A percentile compares a stretch with the other conserved stretches of the same genome.
phyloP scores from a whole-genome alignment of 179 eudicot species.

The Nepenthes alata region DNA sequence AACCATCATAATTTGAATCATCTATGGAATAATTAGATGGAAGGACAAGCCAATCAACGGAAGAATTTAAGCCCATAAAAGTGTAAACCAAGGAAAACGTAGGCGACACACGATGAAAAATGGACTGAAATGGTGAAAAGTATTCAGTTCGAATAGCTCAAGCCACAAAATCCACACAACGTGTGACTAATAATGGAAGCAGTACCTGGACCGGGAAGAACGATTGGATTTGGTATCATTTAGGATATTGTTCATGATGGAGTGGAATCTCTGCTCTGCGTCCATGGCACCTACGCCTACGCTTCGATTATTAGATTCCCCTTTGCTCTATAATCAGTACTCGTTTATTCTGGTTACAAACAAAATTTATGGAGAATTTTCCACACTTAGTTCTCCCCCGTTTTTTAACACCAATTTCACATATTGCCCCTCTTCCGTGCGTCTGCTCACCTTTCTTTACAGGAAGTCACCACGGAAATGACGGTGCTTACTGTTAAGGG shows the following conservation, averaged over 20 bases:
- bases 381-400: no score
- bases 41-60: neutral
- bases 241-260: slow-evolving; percentile 66
- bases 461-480: no score
- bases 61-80: neutral
- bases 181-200: neutral
- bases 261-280: slow-evolving; percentile 61
- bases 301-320: no score
- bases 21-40: no score
- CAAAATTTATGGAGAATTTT: no score
- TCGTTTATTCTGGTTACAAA: no score
- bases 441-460: no score
- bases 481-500: no score
- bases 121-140: neutral
- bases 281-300: slow-evolving; percentile 9
- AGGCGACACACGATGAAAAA: neutral
- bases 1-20: neutral
- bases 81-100: neutral
- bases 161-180: neutral
- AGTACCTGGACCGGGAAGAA: slow-evolving; percentile 15
- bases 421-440: no score
- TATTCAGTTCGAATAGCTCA: neutral
- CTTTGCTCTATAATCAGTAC: no score
- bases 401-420: no score
- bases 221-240: slow-evolving; percentile 33